phyloP scores from a whole-genome alignment of 1,139 yeast species.

The Schizosaccharomyces versatilis region DNA sequence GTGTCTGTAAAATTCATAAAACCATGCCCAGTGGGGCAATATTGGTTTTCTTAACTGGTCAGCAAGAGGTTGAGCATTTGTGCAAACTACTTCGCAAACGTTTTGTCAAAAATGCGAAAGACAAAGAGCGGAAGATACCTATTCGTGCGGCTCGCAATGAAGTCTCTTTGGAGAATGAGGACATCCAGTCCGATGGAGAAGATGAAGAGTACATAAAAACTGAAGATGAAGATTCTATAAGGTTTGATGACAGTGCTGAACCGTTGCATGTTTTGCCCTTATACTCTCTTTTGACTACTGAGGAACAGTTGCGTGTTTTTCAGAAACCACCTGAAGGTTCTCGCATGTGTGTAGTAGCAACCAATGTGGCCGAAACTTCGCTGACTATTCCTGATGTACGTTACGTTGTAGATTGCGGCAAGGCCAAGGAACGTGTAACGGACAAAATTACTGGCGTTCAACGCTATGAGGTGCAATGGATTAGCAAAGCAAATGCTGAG shows the following conservation, averaged over 20 bases:
- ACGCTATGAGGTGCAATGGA: constrained; percentile 78
- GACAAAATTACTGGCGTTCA: constrained; percentile 79
- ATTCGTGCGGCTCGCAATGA: not conserved
- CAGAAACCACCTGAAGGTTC: constrained; percentile 66
- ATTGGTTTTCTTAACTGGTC: constrained; percentile 78
- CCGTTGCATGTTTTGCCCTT: constrained; percentile 81
- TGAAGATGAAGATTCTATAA: constrained; percentile 24
- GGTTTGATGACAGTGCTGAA: constrained; percentile 42
- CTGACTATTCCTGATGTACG: constrained; percentile 88
- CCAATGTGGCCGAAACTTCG: constrained; percentile 95
- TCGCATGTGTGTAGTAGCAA: constrained; percentile 78
- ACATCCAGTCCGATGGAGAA: constrained; percentile 25
- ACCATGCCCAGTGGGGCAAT: constrained; percentile 87
- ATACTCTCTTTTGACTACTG: constrained; percentile 76
- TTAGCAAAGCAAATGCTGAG: constrained; percentile 84
- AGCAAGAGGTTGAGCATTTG: constrained; percentile 62
- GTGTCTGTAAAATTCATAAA: constrained; percentile 69
- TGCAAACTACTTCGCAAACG: constrained; percentile 47
- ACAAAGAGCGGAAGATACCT: not conserved
- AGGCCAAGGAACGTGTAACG: constrained; percentile 69
- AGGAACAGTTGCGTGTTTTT: constrained; percentile 86
- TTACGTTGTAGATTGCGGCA: constrained; percentile 87
- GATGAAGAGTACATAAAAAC: constrained; percentile 51
- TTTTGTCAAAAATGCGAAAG: constrained; percentile 20
- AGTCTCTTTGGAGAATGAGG: constrained; percentile 14